Percentiles rank a stretch among this genome's conserved stretches.
phyloP scores from a whole-genome alignment of 2,329 filamentous ascomycete species.

The Ophiostoma perfectum region DNA sequence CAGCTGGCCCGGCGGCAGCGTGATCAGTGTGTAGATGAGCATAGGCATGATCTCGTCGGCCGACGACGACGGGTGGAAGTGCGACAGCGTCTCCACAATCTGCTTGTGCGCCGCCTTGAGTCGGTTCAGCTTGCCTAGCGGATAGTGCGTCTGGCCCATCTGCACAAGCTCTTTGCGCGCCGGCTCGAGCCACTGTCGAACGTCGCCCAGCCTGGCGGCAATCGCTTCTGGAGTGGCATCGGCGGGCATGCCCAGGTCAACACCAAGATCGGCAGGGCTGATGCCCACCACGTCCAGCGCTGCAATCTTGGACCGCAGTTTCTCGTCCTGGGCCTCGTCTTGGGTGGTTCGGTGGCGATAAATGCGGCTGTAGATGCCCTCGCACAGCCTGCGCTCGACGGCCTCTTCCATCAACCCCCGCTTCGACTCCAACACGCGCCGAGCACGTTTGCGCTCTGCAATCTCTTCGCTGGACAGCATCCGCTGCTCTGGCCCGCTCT shows the following conservation, averaged over 20 bases:
- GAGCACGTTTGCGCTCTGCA: constrained; percentile 68
- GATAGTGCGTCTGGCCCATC: constrained; percentile 85
- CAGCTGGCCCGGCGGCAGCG: constrained; percentile 75
- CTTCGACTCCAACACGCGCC: constrained; percentile 73
- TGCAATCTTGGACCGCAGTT: constrained; percentile 87
- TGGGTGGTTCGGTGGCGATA: constrained; percentile 88
- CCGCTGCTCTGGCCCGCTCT: constrained; percentile 57
- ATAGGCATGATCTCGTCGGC: constrained; percentile 97
- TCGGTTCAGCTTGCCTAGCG: constrained; percentile 83
- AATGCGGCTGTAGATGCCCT: constrained; percentile 79
- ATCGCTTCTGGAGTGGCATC: constrained; percentile 53
- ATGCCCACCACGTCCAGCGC: constrained; percentile 89
- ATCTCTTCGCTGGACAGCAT: constrained; percentile 93
- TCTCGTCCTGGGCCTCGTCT: constrained; percentile 92
- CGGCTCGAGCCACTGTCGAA: constrained; percentile 64
- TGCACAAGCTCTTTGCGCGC: constrained; percentile 66
- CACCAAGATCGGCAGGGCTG: constrained; percentile 74
- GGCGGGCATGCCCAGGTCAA: constrained; percentile 58
- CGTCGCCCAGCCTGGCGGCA: constrained; percentile 58
- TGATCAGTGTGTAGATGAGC: constrained; percentile 92
- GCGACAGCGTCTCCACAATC: constrained; percentile 78
- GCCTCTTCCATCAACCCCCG: constrained; percentile 76
- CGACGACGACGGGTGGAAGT: constrained; percentile 72
- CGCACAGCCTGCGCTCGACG: constrained; percentile 78
- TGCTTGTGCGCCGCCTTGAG: constrained; percentile 85